Conservation (phyloP, 495 filamentous ascomycete genomes). For the Aspergillus carlsbadensis region DNA sequence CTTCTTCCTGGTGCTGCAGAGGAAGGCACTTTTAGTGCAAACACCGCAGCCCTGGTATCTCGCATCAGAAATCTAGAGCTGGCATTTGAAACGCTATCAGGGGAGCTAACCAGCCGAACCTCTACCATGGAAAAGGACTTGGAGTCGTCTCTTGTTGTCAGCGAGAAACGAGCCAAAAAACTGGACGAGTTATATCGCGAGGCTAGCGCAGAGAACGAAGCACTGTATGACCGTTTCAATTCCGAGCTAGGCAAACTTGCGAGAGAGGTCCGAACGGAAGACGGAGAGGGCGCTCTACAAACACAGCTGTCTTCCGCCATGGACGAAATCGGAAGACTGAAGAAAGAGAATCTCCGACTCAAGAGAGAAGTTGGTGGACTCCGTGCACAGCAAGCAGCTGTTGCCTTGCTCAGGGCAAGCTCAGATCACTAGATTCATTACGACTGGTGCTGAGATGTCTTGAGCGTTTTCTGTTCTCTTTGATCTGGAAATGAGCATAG, state of each 20-base stretch:
- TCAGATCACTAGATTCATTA: conserved; percentile 17
- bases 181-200: conserved; percentile 90
- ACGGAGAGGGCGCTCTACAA: conserved; percentile 71
- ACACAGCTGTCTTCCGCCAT: conserved; percentile 61
- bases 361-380: conserved; percentile 59
- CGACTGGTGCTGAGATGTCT: background rate
- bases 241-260: conserved; percentile 82
- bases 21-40: conserved; percentile 16
- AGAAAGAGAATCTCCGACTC: conserved; percentile 74
- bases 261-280: conserved; percentile 68
- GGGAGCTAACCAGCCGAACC: conserved; percentile 59
- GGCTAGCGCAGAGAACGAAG: conserved; percentile 87
- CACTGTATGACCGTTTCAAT: conserved; percentile 92
- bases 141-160: conserved; percentile 65
- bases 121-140: conserved; percentile 64
- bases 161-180: conserved; percentile 74
- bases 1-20: conserved; percentile 1
- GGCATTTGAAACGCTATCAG: conserved; percentile 58
- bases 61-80: conserved; percentile 65
- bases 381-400: conserved; percentile 43
- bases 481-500: conserved; percentile 24
- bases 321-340: conserved; percentile 67
- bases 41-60: conserved; percentile 47
- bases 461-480: conserved; percentile 13
- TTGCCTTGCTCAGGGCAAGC: conserved; percentile 38